A percentile compares a stretch with the other conserved stretches of the same genome.
Evolutionary conservation across 2,329 filamentous ascomycete genomes (phyloP).

Genomic region (Cordyceps fumosorosea): DNA sequence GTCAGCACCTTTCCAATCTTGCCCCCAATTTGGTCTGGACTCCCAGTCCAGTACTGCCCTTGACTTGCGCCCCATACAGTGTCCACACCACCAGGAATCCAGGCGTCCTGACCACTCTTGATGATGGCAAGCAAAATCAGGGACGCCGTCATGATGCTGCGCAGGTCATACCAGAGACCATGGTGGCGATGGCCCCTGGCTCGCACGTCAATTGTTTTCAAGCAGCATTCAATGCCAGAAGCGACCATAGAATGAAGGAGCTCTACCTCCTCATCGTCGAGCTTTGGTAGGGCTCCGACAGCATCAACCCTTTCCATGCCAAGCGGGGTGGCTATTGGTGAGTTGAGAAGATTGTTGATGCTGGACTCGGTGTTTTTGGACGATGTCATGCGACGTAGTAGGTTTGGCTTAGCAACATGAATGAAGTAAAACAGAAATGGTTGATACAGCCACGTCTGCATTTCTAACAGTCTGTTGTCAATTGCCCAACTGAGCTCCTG

Average conservation of each 20-base stretch:
- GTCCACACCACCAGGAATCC: conserved; percentile 18
- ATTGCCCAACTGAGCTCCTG: conserved; percentile 20
- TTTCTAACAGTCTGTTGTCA: conserved; percentile 19
- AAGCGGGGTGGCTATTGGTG: not conserved
- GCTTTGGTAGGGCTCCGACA: not conserved
- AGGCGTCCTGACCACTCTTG: conserved; percentile 16
- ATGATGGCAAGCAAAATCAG: conserved; percentile 17
- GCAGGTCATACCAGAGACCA: conserved; percentile 21
- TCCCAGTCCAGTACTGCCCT: conserved; percentile 10
- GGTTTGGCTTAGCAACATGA: conserved; percentile 6
- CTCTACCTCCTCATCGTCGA: conserved; percentile 16
- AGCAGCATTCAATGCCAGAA: conserved; percentile 18
- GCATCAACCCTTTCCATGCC: not conserved
- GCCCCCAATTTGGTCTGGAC: conserved; percentile 14
- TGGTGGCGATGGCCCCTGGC: conserved; percentile 20
- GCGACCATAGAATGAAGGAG: conserved; percentile 16
- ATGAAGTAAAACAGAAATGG: conserved; percentile 18
- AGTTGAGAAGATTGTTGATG: conserved; percentile 17
- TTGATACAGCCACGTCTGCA: conserved; percentile 20
- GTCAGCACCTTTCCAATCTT: conserved; percentile 17
- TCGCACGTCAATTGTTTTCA: conserved; percentile 19
- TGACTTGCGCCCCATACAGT: conserved; percentile 15
- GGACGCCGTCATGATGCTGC: conserved; percentile 18
- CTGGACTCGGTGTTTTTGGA: not conserved
- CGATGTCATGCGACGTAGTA: not conserved